Evolutionary conservation across 129 eudicot genomes (phyloP).

Genomic region (Silybum marianum): DNA sequence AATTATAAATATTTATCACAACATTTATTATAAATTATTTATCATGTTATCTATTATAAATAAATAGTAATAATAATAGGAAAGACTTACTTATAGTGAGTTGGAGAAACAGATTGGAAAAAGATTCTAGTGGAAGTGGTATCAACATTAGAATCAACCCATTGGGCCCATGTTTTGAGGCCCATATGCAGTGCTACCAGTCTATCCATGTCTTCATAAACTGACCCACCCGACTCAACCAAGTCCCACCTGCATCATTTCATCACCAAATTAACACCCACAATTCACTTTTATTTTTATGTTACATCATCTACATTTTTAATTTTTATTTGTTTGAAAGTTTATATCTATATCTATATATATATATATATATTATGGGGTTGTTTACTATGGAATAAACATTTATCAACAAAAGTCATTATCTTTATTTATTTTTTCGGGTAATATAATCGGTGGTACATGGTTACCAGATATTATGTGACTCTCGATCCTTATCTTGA

Average conservation of each 20-base stretch:
- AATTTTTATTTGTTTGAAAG: background rate
- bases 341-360: no score
- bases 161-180: slow-evolving; percentile 87
- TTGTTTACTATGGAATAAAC: no score
- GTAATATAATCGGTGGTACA: no score
- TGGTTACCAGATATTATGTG: no score
- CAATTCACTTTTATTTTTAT: background rate
- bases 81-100: slow-evolving; percentile 77
- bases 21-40: no score
- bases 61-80: background rate
- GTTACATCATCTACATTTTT: no score
- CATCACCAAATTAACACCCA: slow-evolving; percentile 6
- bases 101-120: slow-evolving; percentile 86
- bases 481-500: no score
- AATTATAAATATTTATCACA: no score
- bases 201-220: slow-evolving; percentile 80
- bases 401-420: no score
- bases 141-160: slow-evolving; percentile 73
- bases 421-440: no score
- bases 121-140: slow-evolving; percentile 53
- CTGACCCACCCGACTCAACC: slow-evolving; percentile 62
- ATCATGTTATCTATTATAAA: no score
- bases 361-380: background rate
- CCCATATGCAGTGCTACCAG: slow-evolving; percentile 66
- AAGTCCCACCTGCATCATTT: slow-evolving; percentile 79